Conservation (phyloP, 1,284 basidiomycete species). For the Chalciporus sp. region DNA sequence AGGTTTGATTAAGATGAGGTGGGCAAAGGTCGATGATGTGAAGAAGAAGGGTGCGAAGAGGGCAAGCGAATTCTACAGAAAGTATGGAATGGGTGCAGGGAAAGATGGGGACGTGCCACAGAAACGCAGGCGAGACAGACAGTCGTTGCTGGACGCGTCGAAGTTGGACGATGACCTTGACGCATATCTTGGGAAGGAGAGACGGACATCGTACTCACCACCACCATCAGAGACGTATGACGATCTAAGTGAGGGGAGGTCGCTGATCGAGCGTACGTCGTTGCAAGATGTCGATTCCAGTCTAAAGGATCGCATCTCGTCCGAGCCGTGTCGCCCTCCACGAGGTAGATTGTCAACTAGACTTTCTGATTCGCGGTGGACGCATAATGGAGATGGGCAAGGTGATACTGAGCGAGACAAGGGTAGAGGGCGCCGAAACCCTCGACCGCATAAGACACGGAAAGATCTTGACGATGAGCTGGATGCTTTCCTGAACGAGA, state of each 20-base stretch:
- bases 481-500: conserved; percentile 68
- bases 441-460: conserved; percentile 57
- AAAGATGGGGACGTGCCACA: conserved; percentile 45
- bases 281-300: conserved; percentile 39
- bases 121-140: conserved; percentile 41
- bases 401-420: conserved; percentile 20
- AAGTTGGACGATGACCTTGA: conserved; percentile 59
- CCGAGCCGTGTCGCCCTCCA: conserved; percentile 38
- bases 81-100: conserved; percentile 66
- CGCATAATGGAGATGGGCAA: conserved; percentile 23
- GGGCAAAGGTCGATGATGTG: conserved; percentile 67
- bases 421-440: conserved; percentile 34
- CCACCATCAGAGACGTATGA: conserved; percentile 69
- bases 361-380: conserved; percentile 20
- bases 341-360: conserved; percentile 11
- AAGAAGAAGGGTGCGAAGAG: conserved; percentile 72
- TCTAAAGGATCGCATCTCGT: conserved; percentile 48
- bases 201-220: conserved; percentile 33
- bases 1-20: conserved; percentile 67
- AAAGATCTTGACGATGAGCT: conserved; percentile 77
- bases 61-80: conserved; percentile 74
- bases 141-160: conserved; percentile 24
- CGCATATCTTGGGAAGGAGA: conserved; percentile 55
- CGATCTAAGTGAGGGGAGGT: conserved; percentile 52
- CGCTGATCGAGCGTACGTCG: conserved; percentile 59